phyloP scores from a whole-genome alignment of 805 yeast species.

The Wickerhamiella lipophila region DNA sequence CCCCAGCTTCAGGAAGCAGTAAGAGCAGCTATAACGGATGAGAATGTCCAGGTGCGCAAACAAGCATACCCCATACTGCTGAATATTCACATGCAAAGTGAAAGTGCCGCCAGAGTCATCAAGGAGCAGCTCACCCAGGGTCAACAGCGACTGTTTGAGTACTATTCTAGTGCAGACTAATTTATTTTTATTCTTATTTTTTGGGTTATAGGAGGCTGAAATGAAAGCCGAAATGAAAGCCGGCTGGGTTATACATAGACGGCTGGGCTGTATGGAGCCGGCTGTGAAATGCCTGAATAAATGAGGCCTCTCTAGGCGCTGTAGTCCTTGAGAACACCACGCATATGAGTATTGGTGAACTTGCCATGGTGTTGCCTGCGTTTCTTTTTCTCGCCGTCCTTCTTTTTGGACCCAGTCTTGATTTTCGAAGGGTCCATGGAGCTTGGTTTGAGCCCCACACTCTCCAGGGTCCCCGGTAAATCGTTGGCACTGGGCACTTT shows the following conservation, averaged over 20 bases:
- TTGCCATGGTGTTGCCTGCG: constrained; percentile 81
- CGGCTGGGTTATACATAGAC: no score
- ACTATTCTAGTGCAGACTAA: constrained; percentile 15
- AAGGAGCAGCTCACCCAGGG: constrained; percentile 20
- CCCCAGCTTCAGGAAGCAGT: constrained; percentile 12
- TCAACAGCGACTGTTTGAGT: constrained; percentile 23
- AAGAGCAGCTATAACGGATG: constrained; percentile 15
- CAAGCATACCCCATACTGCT: constrained; percentile 25
- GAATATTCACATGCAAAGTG: constrained; percentile 13
- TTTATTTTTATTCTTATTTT: neutral
- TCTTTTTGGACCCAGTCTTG: constrained; percentile 44
- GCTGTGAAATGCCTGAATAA: neutral
- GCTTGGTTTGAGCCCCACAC: constrained; percentile 88
- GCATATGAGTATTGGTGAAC: constrained; percentile 92
- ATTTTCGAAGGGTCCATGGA: constrained; percentile 95
- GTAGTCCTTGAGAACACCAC: constrained; percentile 87
- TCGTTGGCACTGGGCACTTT: constrained; percentile 73
- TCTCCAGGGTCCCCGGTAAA: constrained; percentile 62
- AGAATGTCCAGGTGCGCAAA: constrained; percentile 23
- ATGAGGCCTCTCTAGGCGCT: no score
- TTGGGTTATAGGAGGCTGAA: neutral
- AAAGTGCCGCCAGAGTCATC: constrained; percentile 12
- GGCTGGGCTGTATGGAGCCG: no score
- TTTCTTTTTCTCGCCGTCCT: constrained; percentile 54
- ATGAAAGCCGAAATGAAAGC: no score